Percentiles rank a stretch among this genome's conserved stretches.
Evolutionary conservation across 805 yeast genomes (phyloP).

Genomic region (Maudiozyma saulgeensis): DNA sequence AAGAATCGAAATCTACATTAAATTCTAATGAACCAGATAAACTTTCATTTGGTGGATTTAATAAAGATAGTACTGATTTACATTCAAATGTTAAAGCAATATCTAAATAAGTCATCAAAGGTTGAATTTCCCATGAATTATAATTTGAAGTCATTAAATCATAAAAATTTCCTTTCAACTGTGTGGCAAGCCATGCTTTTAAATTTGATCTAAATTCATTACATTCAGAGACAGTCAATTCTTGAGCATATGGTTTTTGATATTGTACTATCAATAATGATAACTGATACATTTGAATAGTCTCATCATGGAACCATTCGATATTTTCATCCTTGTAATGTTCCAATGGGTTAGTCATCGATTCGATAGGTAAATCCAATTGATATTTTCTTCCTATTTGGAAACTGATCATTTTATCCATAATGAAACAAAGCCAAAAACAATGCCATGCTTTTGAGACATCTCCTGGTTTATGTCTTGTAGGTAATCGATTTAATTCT

Average conservation of each 20-base stretch:
- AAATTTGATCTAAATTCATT: constrained; percentile 8
- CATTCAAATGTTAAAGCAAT: constrained; percentile 16
- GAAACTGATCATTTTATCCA: constrained; percentile 44
- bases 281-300: constrained; percentile 15
- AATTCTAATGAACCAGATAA: constrained; percentile 1
- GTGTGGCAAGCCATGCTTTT: constrained; percentile 9
- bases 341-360: constrained; percentile 13
- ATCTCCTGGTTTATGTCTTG: constrained; percentile 28
- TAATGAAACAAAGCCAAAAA: constrained; percentile 45
- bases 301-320: constrained; percentile 16
- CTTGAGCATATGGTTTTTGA: constrained; percentile 14
- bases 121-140: constrained; percentile 9
- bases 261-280: constrained; percentile 13
- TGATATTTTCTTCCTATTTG: constrained; percentile 41
- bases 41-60: constrained; percentile 8
- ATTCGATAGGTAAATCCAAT: constrained; percentile 17
- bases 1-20: constrained; percentile 8
- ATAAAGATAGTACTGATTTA: constrained; percentile 13
- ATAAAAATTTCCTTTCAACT: background rate
- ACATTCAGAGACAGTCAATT: constrained; percentile 12
- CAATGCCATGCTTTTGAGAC: constrained; percentile 39
- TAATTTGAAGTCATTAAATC: background rate
- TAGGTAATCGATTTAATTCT: constrained; percentile 26
- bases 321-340: constrained; percentile 4
- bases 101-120: constrained; percentile 17